Base-by-base conservation (phyloP, 139 green algal genomes). In the Closterium sp. region DNA sequence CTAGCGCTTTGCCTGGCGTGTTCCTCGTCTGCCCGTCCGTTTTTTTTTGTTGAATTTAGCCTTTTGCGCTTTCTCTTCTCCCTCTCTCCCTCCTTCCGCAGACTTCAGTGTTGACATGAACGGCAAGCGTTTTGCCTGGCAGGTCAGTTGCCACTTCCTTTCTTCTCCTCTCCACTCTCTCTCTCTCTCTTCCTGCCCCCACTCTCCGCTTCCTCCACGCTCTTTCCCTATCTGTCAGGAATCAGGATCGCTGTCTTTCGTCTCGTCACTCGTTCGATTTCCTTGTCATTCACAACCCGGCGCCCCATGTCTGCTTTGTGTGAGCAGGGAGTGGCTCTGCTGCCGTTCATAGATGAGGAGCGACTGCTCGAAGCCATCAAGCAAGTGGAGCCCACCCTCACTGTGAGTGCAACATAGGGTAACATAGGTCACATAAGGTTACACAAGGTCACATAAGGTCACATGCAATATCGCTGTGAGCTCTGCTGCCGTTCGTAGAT, bases 401-500 rank as follows among this genome's bases (percentile, higher is more conserved):
- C 91, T 87, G 91, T 90, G 30, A n/a, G 90, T 85, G 10, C 19
- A 33, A 12, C 34, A 25, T 21, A 83, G 16, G 10, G 64, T 83
- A 83, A 16, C 64, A 28, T 28, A 28, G 64, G 64, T 83, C 64
- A 83, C 64, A 83, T 16, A 6, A n/a, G n/a, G n/a, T n/a, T n/a
- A n/a, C n/a, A n/a, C n/a, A n/a, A n/a, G n/a, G n/a, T n/a, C n/a
- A n/a, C n/a, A n/a, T n/a, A n/a, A n/a, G n/a, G n/a, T n/a, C n/a
- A n/a, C n/a, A n/a, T n/a, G n/a, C n/a, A n/a, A n/a, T n/a, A n/a
- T n/a, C n/a, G n/a, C n/a, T n/a, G n/a, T n/a, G n/a, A n/a, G 98
- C 97, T n/a, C 95, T 99, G 94, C 96, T 99, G 87, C 98, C 98
- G 4, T 99, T 99, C 94, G 99, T 99, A 33, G 97, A 99, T 55